A percentile compares a stretch with the other conserved stretches of the same genome.
Evolutionary conservation across 805 yeast genomes (phyloP).

Genomic region (Starmera caribaea): DNA sequence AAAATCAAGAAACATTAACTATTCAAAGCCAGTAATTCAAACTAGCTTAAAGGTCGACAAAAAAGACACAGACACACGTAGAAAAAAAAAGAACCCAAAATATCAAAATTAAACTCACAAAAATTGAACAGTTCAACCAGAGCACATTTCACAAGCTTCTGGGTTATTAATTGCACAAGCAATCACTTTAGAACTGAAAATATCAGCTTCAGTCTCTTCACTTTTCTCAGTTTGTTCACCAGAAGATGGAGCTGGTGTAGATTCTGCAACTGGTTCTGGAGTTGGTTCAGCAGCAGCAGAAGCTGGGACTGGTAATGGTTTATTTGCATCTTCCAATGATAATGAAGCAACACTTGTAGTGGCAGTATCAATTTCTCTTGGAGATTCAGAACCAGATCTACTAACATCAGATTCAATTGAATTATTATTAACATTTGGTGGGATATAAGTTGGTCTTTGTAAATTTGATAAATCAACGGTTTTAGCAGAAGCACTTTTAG

Average conservation of each 20-base stretch:
- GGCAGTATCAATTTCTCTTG: slow-evolving; percentile 25
- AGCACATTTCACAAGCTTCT: slow-evolving; percentile 98
- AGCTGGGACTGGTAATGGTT: slow-evolving; percentile 21
- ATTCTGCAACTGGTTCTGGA: slow-evolving; percentile 15
- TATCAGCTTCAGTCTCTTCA: slow-evolving; percentile 56
- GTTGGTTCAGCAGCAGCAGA: slow-evolving; percentile 16
- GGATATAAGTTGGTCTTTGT: slow-evolving; percentile 27
- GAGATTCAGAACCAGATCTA: slow-evolving; percentile 19
- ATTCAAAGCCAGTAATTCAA: too few species aligned
- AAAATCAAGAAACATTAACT: too few species aligned
- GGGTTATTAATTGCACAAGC: slow-evolving; percentile 97
- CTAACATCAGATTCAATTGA: slow-evolving; percentile 9
- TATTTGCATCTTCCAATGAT: slow-evolving; percentile 27
- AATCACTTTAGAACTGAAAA: slow-evolving; percentile 85
- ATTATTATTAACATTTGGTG: slow-evolving; percentile 9
- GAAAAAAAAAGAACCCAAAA: not conserved
- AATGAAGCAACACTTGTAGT: slow-evolving; percentile 29
- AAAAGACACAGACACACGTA: not conserved
- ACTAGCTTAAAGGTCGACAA: not conserved
- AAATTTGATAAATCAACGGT: slow-evolving; percentile 25
- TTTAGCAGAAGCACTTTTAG: slow-evolving; percentile 75
- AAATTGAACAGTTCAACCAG: slow-evolving; percentile 54
- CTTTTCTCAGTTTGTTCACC: slow-evolving; percentile 17
- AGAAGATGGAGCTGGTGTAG: slow-evolving; percentile 24
- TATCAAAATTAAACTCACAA: slow-evolving; percentile 1